These are phyloP conservation scores for Haplographium delicatum DNA, from an alignment of 495 filamentous ascomycete genomes.

Conservation along the genomic window DNA sequence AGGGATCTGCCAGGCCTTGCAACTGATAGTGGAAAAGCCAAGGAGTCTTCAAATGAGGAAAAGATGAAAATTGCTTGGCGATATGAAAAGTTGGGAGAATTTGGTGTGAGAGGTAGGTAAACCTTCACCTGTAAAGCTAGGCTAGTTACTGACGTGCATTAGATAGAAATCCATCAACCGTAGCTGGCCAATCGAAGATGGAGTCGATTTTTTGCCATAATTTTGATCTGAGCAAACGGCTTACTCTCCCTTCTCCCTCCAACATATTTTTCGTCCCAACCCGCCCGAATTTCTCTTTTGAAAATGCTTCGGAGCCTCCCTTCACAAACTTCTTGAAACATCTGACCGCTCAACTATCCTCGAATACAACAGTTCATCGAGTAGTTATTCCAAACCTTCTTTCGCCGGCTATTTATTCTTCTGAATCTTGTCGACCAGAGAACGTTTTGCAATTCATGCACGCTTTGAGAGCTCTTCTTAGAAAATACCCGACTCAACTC, in stretches of 20 bases:
- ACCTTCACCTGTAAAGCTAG: too few relatives aligned
- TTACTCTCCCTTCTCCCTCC: constrained; percentile 51
- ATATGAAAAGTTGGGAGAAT: constrained; percentile 78
- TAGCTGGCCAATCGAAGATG: too few relatives aligned
- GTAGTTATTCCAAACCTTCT: constrained; percentile 78
- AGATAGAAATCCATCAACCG: too few relatives aligned
- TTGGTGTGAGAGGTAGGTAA: constrained; percentile 25
- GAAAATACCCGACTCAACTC: constrained; percentile 56
- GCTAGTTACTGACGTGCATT: too few relatives aligned
- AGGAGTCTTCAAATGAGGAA: constrained; percentile 24
- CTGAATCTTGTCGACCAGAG: constrained; percentile 58
- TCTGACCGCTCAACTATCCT: constrained; percentile 52
- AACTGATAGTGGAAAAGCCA: constrained; percentile 11
- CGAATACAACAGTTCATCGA: constrained; percentile 64
- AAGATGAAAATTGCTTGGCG: constrained; percentile 99
- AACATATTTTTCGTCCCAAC: constrained; percentile 52
- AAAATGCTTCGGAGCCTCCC: constrained; percentile 38
- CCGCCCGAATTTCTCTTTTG: constrained; percentile 26
- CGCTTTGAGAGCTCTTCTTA: constrained; percentile 67
- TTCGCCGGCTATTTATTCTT: constrained; percentile 74
- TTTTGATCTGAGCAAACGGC: constrained; percentile 85
- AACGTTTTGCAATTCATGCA: constrained; percentile 82
- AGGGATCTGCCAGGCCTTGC: constrained; percentile 74
- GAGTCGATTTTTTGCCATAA: constrained; percentile 65
- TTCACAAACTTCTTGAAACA: constrained; percentile 59